Conservation (phyloP, 257 asterid genomes). For the Salvia rosmarinus region DNA sequence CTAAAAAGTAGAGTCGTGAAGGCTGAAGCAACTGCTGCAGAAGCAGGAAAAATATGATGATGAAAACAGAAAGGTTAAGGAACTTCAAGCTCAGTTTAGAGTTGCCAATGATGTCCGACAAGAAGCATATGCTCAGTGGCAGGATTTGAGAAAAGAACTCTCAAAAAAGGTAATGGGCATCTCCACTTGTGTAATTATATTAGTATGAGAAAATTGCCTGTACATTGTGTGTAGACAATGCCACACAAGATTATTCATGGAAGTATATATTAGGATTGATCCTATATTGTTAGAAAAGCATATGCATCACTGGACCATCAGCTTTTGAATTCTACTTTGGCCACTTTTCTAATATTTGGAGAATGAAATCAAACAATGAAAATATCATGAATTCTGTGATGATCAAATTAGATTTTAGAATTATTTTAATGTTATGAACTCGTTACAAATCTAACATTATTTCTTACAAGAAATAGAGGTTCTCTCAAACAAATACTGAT, state of each 20-base stretch:
- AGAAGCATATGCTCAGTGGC: slow-evolving; percentile 69
- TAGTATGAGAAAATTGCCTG: slow-evolving; percentile 11
- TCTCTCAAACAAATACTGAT: slow-evolving; percentile 9
- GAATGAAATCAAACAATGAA: neutral
- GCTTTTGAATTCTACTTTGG: neutral
- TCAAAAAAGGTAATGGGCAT: slow-evolving; percentile 61
- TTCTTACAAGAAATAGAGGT: neutral
- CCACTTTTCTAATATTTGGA: neutral
- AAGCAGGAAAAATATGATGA: slow-evolving; percentile 64
- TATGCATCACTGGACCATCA: neutral
- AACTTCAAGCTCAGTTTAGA: slow-evolving; percentile 64
- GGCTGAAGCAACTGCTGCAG: slow-evolving; percentile 65
- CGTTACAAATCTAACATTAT: neutral
- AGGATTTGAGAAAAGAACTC: slow-evolving; percentile 60
- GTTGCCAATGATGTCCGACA: slow-evolving; percentile 91
- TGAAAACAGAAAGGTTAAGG: slow-evolving; percentile 66
- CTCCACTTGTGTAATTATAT: slow-evolving; percentile 29
- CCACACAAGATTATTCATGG: slow-evolving; percentile 10
- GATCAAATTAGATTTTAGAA: neutral
- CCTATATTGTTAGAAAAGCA: neutral
- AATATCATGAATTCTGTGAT: neutral
- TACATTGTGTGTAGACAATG: slow-evolving; percentile 13
- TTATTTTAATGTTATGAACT: neutral
- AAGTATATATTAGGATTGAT: neutral
- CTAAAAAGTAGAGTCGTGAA: slow-evolving; percentile 61